Percentiles rank a stretch among this genome's conserved stretches.
phyloP scores from a whole-genome alignment of 345 rosid species.

The Gossypium australe region DNA sequence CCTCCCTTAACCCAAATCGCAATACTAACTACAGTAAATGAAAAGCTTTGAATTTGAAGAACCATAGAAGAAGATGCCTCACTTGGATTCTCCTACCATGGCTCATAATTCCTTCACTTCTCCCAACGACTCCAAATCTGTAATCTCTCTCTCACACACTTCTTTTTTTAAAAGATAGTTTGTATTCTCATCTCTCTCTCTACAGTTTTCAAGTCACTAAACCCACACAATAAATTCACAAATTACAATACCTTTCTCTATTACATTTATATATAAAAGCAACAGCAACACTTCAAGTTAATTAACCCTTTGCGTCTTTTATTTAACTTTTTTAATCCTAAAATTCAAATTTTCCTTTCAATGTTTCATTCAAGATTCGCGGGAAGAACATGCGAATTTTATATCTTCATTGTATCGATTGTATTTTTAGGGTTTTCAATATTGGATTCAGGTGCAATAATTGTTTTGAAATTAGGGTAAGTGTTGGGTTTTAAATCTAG shows the following conservation, averaged over 20 bases:
- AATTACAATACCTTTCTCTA: too few relatives aligned
- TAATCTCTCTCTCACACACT: constrained; percentile 13
- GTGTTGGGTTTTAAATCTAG: not conserved
- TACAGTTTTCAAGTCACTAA: too few relatives aligned
- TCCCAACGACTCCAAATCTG: constrained; percentile 37
- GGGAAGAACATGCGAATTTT: not conserved
- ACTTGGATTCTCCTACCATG: constrained; percentile 42
- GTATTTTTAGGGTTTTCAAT: not conserved
- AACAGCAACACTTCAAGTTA: too few relatives aligned
- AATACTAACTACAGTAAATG: constrained; percentile 26
- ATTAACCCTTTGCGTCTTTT: too few relatives aligned
- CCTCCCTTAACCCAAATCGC: too few relatives aligned
- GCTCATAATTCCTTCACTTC: constrained; percentile 48
- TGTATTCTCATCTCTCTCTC: not conserved
- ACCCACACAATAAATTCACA: too few relatives aligned
- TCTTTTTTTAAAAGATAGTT: not conserved
- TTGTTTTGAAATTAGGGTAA: too few relatives aligned
- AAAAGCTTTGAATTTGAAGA: constrained; percentile 53
- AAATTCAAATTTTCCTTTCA: not conserved
- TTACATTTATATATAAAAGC: too few relatives aligned
- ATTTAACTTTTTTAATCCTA: not conserved
- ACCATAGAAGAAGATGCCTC: constrained; percentile 64
- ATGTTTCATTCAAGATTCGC: not conserved
- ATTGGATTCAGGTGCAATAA: not conserved
- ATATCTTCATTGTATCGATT: not conserved